Conservation (phyloP, 352 stramenopile species). For the Pythium rishiriense region DNA sequence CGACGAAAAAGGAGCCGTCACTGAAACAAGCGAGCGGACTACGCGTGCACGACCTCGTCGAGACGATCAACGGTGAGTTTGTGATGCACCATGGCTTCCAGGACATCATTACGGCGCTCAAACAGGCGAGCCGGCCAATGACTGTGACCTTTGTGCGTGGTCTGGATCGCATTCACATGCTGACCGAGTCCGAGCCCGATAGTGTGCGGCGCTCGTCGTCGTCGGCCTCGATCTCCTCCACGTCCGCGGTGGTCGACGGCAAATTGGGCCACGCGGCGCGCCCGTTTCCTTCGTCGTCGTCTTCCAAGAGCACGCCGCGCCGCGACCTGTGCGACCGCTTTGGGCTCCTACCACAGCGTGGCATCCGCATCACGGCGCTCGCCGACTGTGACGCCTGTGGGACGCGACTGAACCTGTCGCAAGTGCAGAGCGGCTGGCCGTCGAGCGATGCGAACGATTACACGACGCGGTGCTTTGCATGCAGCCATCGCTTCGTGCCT, state of each 20-base stretch:
- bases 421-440: conserved; percentile 41
- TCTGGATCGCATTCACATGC: conserved; percentile 28
- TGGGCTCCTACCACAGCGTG: conserved; percentile 34
- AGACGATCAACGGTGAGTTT: conserved; percentile 50
- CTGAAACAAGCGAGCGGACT: conserved; percentile 3
- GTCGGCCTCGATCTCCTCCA: conserved; percentile 14
- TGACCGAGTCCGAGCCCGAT: not conserved
- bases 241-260: conserved; percentile 18
- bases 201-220: conserved; percentile 10
- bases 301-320: conserved; percentile 24
- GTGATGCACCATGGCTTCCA: conserved; percentile 37
- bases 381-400: conserved; percentile 41
- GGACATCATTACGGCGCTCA: conserved; percentile 35
- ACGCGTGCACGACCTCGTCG: conserved; percentile 37
- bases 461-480: conserved; percentile 37
- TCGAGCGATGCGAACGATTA: conserved; percentile 41
- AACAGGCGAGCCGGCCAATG: conserved; percentile 46
- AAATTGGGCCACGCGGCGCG: not conserved
- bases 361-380: conserved; percentile 42
- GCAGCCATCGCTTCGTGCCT: conserved; percentile 36
- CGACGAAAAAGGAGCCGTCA: not conserved
- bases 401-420: conserved; percentile 29
- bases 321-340: conserved; percentile 54
- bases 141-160: conserved; percentile 49
- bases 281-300: not conserved